Conservation (phyloP, 129 eudicot species). For the Logfia minima region DNA sequence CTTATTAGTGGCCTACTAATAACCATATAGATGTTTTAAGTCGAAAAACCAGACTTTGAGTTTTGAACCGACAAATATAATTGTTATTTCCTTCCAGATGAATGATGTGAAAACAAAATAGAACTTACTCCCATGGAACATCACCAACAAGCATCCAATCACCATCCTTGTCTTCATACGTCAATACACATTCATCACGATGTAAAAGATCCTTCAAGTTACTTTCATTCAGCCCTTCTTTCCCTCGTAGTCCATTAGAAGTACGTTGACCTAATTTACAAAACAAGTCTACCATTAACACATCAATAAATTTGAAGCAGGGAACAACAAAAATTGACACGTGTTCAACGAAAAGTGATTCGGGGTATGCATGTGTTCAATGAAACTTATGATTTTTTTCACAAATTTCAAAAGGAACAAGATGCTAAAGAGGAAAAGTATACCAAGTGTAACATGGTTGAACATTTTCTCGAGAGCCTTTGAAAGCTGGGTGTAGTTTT, state of each 20-base stretch:
- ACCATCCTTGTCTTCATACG: slow-evolving; percentile 93
- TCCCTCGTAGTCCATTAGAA: slow-evolving; percentile 48
- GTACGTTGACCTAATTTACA: slow-evolving; percentile 64
- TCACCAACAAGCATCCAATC: slow-evolving; percentile 99
- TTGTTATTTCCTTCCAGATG: background rate
- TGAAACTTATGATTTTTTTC: background rate
- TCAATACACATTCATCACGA: slow-evolving; percentile 74
- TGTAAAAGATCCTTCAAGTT: slow-evolving; percentile 57
- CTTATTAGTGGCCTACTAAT: background rate
- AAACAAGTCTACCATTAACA: background rate
- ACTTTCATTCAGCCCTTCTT: slow-evolving; percentile 61
- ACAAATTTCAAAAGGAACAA: background rate
- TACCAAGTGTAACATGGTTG: slow-evolving; percentile 80
- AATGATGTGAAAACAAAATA: background rate
- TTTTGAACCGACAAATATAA: background rate
- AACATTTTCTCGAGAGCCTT: slow-evolving; percentile 92
- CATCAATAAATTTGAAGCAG: background rate
- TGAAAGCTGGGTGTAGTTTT: slow-evolving; percentile 67
- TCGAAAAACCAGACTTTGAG: background rate
- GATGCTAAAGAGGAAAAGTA: slow-evolving; percentile 11
- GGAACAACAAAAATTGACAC: background rate
- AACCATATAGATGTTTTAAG: background rate
- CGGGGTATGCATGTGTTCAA: background rate
- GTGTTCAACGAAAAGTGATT: background rate
- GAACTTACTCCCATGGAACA: slow-evolving; percentile 97